Evolutionary conservation across 768 basidiomycete species (phyloP), one percentile per base, ranked within the genome.

Genomic region (Suillus variegatus): DNA sequence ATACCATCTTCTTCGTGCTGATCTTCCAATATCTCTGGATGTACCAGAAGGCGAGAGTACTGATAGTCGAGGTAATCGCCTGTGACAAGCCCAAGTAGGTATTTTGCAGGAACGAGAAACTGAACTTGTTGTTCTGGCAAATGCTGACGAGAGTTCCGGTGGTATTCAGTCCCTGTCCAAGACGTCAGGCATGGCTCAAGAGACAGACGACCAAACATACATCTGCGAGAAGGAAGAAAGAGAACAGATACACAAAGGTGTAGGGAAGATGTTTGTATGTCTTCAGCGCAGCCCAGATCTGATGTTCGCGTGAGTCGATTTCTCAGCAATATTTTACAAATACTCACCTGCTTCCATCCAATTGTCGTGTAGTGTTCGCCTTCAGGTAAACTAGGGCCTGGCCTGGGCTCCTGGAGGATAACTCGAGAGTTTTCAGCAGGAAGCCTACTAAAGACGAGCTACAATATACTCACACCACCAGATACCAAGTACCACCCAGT

Each of bases 391-490:
- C 87, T 78, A 61, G 93, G 91, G 0, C 94, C 94, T 3, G 91
- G 89, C 10, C 94, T 87, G n/a, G 88, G 91, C 71, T 92, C 85
- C 73, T 95, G 94, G 74, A 87, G 94, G 60, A 94, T 84, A 69
- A 95, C 92, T 93, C 61, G 0, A 54, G 16, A 2, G 25, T 60
- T 60, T 66, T 43, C 36, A 41, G 13, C 57, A 20, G 13, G 28
- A 52, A 60, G 40, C 58, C 38, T 47, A 14, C 2, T 47, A 52
- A 32, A 32, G 10, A 60, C 25, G 14, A 22, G 14, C 38, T 9
- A 9, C 43, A 6, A 18, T 25, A 46, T 1, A 77, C 89, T 57
- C 77, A 93, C 92, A 93, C 94, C 94, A 96, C 88, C 94, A 95
- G 58, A 94, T 87, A 9, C 93, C 93, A 10, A 83, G 81, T 1